Evolutionary conservation across 257 asterid species (phyloP), one percentile per base, ranked within the genome.

Genomic region (Solanum infundibuliforme): DNA sequence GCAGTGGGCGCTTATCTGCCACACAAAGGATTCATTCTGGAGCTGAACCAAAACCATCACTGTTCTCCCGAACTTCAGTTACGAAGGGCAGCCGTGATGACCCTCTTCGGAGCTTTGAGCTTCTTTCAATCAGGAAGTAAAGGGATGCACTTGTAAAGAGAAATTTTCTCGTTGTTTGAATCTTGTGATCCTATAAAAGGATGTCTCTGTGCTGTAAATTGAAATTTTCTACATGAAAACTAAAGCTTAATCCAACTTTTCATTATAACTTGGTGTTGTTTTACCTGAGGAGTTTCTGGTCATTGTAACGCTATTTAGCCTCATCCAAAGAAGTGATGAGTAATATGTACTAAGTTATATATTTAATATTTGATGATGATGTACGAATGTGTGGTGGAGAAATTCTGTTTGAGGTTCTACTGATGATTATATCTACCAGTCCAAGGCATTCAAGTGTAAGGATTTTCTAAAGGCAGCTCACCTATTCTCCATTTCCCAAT

Each of bases 71-170:
- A 12, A 86, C 94, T 32, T 90, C 94, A 18, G 86, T 87, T 23
- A 8, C 90, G 29, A 94, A 93, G 89, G 97, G 95, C 86, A 85
- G 93, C 65, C 98, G 98, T 1, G 96, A 94, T 69, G 98, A 97
- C 86, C 95, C 98, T 89, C 93, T 97, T 62, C 95, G 98, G 73
- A 97, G 98, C 96, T 95, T 97, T 12, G 98, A 97, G 89, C 94
- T 96, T 88, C 98, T 96, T 73, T 92, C 95, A 9, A 87, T 93
- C 89, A 90, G 91, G 85, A 92, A 91, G 89, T 90, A 62, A 88
- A 62, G 32, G 71, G 71, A n/a, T 62, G 71, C 71, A 62, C 71
- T 62, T 62, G 71, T 62, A n/a, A 71, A 48, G 89, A 91, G 87
- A 84, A 77, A 34, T 89, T 62, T 29, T 84, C 71, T 74, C 71